Evolutionary conservation across 2,329 filamentous ascomycete species (phyloP).

Genomic region (Venturia nashicola): DNA sequence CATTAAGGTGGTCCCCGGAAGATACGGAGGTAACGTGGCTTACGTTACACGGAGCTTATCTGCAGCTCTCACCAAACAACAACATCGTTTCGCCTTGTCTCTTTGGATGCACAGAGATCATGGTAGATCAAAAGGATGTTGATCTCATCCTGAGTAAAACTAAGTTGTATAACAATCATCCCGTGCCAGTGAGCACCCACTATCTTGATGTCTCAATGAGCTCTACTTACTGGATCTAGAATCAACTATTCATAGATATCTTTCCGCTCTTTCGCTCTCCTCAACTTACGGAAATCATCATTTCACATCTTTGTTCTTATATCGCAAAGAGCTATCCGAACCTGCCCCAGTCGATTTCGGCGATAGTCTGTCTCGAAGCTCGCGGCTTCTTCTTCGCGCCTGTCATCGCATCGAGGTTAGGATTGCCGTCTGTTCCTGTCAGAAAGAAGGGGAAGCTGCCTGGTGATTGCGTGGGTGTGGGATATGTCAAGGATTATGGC

Average conservation of each 20-base stretch:
- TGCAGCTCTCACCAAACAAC: not conserved
- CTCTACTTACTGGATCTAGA: not conserved
- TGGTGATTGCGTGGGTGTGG: not conserved
- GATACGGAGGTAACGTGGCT: not conserved
- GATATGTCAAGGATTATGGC: not conserved
- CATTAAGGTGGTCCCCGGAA: not conserved
- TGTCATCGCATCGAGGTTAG: not conserved
- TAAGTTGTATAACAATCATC: not conserved
- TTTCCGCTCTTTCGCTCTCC: not conserved
- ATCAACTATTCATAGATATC: not conserved
- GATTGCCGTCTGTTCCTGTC: not conserved
- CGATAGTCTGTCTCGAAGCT: not conserved
- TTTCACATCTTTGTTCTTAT: not conserved
- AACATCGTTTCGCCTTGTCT: not conserved
- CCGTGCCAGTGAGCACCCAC: not conserved
- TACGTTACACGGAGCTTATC: not conserved
- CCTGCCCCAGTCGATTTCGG: not conserved
- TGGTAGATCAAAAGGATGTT: not conserved
- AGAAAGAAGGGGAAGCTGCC: not conserved
- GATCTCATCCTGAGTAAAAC: not conserved
- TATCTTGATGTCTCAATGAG: not conserved
- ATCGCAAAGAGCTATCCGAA: not conserved
- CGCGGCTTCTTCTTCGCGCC: not conserved
- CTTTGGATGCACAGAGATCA: not conserved
- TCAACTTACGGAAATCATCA: not conserved